Evolutionary conservation across 371 early-diverging fungal genomes (phyloP).

Genomic region (Funneliformis caledonium): DNA sequence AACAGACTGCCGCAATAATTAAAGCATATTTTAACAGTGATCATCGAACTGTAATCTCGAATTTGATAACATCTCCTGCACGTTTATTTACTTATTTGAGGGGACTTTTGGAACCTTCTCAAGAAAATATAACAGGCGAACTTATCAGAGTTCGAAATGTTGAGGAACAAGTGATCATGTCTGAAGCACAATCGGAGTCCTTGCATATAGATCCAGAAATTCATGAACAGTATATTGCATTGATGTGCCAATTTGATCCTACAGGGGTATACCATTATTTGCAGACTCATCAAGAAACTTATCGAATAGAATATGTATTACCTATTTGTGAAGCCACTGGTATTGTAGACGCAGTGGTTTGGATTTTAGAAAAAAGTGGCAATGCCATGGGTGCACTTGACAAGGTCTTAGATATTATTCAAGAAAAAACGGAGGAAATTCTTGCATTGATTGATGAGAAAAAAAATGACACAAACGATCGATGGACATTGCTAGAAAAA

Average conservation of each 20-base stretch:
- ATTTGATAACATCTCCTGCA: conserved; percentile 59
- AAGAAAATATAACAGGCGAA: conserved; percentile 36
- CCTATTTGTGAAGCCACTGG: conserved; percentile 61
- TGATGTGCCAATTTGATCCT: conserved; percentile 73
- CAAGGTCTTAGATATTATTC: conserved; percentile 66
- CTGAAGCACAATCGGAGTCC: conserved; percentile 39
- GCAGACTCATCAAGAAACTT: conserved; percentile 62
- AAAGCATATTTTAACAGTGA: conserved; percentile 64
- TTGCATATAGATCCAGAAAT: conserved; percentile 50
- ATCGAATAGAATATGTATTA: conserved; percentile 61
- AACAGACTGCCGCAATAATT: conserved; percentile 65
- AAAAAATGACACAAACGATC: conserved; percentile 43
- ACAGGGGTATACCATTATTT: conserved; percentile 68
- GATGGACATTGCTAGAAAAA: conserved; percentile 65
- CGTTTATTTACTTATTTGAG: conserved; percentile 67
- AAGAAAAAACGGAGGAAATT: conserved; percentile 55
- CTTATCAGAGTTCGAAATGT: not conserved
- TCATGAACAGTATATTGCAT: conserved; percentile 71
- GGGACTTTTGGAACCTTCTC: conserved; percentile 67
- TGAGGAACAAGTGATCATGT: conserved; percentile 8
- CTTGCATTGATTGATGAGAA: conserved; percentile 53
- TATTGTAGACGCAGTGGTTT: conserved; percentile 74
- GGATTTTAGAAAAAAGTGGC: conserved; percentile 78
- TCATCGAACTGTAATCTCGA: conserved; percentile 62
- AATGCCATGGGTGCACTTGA: conserved; percentile 69